phyloP scores from a whole-genome alignment of 163 green algal species.

The Scenedesmus sp. region DNA sequence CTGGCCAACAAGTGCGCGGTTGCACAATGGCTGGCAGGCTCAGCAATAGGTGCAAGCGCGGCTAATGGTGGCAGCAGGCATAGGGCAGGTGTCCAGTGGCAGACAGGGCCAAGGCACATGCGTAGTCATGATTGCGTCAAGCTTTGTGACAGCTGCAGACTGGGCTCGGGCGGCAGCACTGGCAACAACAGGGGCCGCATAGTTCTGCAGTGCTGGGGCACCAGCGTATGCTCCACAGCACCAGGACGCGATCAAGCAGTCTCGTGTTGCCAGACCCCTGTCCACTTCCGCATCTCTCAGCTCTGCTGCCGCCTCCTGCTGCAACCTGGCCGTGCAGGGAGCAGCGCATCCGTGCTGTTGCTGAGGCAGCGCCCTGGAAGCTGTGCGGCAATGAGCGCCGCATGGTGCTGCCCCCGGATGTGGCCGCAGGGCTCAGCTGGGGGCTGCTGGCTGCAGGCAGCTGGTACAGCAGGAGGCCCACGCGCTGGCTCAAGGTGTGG shows the following conservation, averaged over 20 bases:
- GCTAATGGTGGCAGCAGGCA: too few species aligned
- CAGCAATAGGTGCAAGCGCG: not conserved
- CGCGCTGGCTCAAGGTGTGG: conserved; percentile 50
- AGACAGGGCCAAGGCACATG: too few species aligned
- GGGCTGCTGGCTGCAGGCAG: conserved; percentile 49
- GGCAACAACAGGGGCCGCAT: not conserved
- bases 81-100: too few species aligned
- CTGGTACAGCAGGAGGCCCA: conserved; percentile 54
- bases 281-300: not conserved
- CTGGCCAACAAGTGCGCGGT: not conserved
- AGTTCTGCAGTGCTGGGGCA: not conserved
- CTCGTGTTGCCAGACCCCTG: too few species aligned
- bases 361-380: conserved; percentile 48
- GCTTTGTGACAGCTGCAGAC: not conserved
- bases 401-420: conserved; percentile 36
- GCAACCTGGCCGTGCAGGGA: not conserved
- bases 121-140: too few species aligned
- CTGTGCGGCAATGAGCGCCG: conserved; percentile 21
- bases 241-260: too few species aligned
- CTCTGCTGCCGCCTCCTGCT: not conserved
- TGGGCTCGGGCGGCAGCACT: not conserved
- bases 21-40: not conserved
- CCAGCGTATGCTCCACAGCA: too few species aligned
- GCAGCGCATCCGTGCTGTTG: conserved; percentile 41
- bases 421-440: conserved; percentile 54